Conservation (phyloP, 148 eudicot genomes). For the Drosera capensis region DNA sequence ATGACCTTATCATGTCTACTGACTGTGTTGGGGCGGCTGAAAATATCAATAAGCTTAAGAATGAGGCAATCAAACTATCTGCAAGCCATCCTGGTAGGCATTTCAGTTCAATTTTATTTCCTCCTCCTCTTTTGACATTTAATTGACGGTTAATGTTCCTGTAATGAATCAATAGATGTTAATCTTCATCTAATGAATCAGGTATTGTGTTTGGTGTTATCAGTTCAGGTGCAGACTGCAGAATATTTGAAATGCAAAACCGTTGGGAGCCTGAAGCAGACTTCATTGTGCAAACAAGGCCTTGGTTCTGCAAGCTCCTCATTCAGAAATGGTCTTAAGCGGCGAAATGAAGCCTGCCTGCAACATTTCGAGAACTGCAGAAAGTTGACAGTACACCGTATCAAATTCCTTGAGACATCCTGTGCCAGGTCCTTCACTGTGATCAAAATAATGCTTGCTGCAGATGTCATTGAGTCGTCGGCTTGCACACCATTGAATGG, state of each 20-base stretch:
- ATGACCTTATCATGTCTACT: slow-evolving; percentile 8
- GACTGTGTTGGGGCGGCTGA: slow-evolving; percentile 12
- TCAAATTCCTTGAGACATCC: too few relatives aligned
- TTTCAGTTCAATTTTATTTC: background rate
- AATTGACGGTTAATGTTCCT: background rate
- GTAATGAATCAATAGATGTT: background rate
- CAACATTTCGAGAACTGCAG: slow-evolving; percentile 17
- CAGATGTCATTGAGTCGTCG: too few relatives aligned
- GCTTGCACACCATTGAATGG: too few relatives aligned
- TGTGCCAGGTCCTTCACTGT: too few relatives aligned
- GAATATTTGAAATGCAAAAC: slow-evolving; percentile 38
- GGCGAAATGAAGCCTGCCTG: slow-evolving; percentile 40
- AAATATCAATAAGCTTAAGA: slow-evolving; percentile 36
- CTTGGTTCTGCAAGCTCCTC: slow-evolving; percentile 36
- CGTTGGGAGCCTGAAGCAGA: slow-evolving; percentile 10
- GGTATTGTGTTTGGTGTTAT: slow-evolving; percentile 8
- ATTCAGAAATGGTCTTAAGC: slow-evolving; percentile 59
- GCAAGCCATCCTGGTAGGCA: slow-evolving; percentile 35
- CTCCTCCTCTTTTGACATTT: background rate
- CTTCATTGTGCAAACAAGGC: slow-evolving; percentile 8
- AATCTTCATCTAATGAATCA: background rate
- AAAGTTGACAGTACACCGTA: too few relatives aligned
- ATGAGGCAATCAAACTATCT: slow-evolving; percentile 29
- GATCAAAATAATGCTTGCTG: too few relatives aligned
- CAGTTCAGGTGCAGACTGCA: slow-evolving; percentile 60